phyloP scores from a whole-genome alignment of 345 rosid genomes.

The Camelina hispida region DNA sequence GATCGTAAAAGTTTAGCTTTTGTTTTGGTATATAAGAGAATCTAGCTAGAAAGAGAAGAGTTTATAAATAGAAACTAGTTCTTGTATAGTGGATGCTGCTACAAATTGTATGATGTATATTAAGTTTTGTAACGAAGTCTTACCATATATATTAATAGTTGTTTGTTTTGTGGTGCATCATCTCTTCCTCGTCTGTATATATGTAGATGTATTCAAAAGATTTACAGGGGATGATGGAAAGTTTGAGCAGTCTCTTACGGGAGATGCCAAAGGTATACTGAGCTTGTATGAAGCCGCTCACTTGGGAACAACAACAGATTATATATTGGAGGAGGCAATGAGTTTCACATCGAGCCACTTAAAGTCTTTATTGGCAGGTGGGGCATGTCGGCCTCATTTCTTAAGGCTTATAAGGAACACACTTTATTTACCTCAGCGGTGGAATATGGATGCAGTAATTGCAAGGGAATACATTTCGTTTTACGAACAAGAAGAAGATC shows the following conservation, averaged over 20 bases:
- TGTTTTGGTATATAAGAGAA: background rate
- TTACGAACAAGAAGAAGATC: conserved; percentile 27
- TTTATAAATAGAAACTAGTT: background rate
- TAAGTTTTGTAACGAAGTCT: background rate
- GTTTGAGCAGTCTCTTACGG: conserved; percentile 19
- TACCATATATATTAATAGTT: background rate
- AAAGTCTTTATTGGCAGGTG: conserved; percentile 6
- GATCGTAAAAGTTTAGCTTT: background rate
- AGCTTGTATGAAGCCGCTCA: conserved; percentile 50
- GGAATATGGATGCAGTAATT: conserved; percentile 29
- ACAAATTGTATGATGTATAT: background rate
- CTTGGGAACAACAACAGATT: conserved; percentile 45
- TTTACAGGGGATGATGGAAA: conserved; percentile 41
- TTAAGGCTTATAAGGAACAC: conserved; percentile 27
- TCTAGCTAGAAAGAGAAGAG: too few species aligned
- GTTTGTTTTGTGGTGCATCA: background rate
- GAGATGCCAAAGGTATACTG: conserved; percentile 43
- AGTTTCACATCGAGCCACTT: conserved; percentile 19
- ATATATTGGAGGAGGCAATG: conserved; percentile 45
- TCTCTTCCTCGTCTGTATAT: background rate
- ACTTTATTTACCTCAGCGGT: conserved; percentile 13
- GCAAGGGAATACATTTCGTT: conserved; percentile 24
- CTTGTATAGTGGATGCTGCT: background rate
- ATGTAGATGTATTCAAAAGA: conserved; percentile 46
- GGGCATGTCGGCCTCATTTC: background rate